Percentiles rank a stretch among this genome's conserved stretches.
Evolutionary conservation across 2,329 filamentous ascomycete genomes (phyloP).

Genomic region (Alternaria dauci): DNA sequence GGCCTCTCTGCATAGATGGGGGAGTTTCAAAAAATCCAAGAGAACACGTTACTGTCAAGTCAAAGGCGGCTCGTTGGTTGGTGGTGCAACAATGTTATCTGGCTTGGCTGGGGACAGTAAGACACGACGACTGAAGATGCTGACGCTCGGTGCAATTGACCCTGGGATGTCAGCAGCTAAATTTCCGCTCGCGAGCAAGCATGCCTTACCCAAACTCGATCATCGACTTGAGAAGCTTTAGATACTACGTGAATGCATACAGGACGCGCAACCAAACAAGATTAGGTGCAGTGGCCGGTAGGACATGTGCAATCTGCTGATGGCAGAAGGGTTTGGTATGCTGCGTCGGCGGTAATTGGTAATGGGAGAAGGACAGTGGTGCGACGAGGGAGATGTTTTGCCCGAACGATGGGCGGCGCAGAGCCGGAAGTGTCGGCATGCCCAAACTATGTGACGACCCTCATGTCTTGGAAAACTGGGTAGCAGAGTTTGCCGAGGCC

Average conservation of each 20-base stretch:
- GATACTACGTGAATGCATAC: neutral
- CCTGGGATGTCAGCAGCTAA: neutral
- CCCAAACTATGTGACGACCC: slow-evolving; percentile 7
- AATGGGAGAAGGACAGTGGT: neutral
- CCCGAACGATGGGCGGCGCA: slow-evolving; percentile 3
- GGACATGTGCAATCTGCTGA: neutral
- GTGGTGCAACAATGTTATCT: neutral
- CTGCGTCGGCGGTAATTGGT: neutral
- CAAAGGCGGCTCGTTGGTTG: neutral
- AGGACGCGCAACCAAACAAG: neutral
- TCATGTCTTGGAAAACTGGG: slow-evolving; percentile 1
- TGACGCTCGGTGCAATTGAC: slow-evolving; percentile 9
- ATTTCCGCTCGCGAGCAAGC: slow-evolving; percentile 1
- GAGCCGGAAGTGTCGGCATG: slow-evolving; percentile 16
- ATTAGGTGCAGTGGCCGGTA: neutral
- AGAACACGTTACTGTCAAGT: slow-evolving; percentile 10
- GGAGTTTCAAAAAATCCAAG: slow-evolving; percentile 24
- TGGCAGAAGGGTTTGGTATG: neutral
- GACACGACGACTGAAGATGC: neutral
- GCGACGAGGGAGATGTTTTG: slow-evolving; percentile 6
- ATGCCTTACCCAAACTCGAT: neutral
- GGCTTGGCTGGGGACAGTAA: neutral
- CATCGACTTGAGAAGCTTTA: neutral
- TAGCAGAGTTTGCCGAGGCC: neutral
- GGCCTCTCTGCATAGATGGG: slow-evolving; percentile 20